These are phyloP conservation scores for Saturnispora diversa DNA, from an alignment of 805 yeast genomes.

Conservation along the genomic window DNA sequence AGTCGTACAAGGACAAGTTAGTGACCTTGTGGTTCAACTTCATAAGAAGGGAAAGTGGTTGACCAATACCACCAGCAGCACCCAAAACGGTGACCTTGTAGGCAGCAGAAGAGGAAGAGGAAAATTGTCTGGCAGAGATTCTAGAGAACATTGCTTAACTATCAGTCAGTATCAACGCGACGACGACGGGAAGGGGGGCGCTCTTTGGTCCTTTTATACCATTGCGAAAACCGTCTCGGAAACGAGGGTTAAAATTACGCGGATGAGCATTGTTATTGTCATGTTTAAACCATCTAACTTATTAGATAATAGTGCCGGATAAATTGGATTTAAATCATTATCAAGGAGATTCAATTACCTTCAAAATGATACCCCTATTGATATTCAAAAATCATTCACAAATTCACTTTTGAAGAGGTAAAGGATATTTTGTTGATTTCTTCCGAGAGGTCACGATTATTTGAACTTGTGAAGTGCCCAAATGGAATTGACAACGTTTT, in stretches of 20 bases:
- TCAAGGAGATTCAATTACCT: too few species aligned
- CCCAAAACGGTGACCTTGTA: conserved; percentile 81
- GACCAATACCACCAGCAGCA: conserved; percentile 94
- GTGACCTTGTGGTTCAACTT: conserved; percentile 58
- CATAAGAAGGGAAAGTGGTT: conserved; percentile 76
- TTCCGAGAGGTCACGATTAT: conserved; percentile 2
- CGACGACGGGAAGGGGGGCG: neutral
- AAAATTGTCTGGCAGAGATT: conserved; percentile 45
- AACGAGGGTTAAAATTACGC: conserved; percentile 5
- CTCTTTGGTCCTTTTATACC: neutral
- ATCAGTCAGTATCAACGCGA: neutral
- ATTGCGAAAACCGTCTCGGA: conserved; percentile 1
- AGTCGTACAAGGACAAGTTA: conserved; percentile 75
- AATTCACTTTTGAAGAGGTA: too few species aligned
- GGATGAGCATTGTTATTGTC: neutral
- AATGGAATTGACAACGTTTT: conserved; percentile 1
- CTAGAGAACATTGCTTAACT: conserved; percentile 43
- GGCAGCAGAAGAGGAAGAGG: conserved; percentile 56
- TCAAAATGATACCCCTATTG: too few species aligned
- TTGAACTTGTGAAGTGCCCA: neutral
- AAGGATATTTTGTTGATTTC: too few species aligned
- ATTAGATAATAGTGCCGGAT: too few species aligned
- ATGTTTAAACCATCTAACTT: neutral
- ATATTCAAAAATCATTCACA: too few species aligned
- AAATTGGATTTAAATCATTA: too few species aligned